Conservation (phyloP, 1,139 yeast species). For the Tardiomyces blankii region DNA sequence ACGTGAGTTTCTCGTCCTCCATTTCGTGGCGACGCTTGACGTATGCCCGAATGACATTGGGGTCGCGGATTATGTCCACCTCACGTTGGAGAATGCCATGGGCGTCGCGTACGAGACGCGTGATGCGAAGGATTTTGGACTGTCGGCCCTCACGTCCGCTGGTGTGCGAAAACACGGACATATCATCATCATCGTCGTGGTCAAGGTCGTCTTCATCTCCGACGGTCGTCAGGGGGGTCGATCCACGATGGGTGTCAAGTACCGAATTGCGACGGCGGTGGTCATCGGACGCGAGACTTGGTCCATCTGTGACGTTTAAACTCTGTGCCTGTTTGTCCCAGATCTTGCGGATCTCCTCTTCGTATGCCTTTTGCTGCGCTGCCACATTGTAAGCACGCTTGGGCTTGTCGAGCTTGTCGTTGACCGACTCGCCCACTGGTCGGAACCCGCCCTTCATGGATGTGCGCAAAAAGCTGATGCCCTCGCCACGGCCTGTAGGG, state of each 20-base stretch:
- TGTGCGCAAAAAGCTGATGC: slow-evolving; percentile 79
- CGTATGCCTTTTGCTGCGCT: slow-evolving; percentile 83
- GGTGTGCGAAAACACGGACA: slow-evolving; percentile 23
- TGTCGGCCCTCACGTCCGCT: neutral
- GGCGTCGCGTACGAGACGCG: slow-evolving; percentile 70
- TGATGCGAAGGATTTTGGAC: slow-evolving; percentile 48
- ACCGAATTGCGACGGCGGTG: slow-evolving; percentile 18
- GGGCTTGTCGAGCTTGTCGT: slow-evolving; percentile 31
- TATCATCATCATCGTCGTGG: slow-evolving; percentile 19
- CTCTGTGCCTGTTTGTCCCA: slow-evolving; percentile 67
- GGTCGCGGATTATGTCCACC: slow-evolving; percentile 74
- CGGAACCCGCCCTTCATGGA: slow-evolving; percentile 93
- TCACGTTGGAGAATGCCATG: slow-evolving; percentile 81
- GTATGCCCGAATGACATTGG: slow-evolving; percentile 79
- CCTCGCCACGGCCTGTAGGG: slow-evolving; percentile 86
- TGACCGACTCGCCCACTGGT: slow-evolving; percentile 42
- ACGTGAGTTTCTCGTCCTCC: slow-evolving; percentile 54
- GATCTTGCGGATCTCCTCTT: slow-evolving; percentile 76
- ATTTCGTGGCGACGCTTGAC: slow-evolving; percentile 65
- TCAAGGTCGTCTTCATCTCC: neutral
- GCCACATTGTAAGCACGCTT: slow-evolving; percentile 68
- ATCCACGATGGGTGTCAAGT: neutral
- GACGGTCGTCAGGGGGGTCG: neutral
- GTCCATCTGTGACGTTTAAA: slow-evolving; percentile 22
- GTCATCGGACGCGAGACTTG: slow-evolving; percentile 18